Conservation (phyloP, 1,139 yeast genomes). For the Zygotorulaspora mrakii region DNA sequence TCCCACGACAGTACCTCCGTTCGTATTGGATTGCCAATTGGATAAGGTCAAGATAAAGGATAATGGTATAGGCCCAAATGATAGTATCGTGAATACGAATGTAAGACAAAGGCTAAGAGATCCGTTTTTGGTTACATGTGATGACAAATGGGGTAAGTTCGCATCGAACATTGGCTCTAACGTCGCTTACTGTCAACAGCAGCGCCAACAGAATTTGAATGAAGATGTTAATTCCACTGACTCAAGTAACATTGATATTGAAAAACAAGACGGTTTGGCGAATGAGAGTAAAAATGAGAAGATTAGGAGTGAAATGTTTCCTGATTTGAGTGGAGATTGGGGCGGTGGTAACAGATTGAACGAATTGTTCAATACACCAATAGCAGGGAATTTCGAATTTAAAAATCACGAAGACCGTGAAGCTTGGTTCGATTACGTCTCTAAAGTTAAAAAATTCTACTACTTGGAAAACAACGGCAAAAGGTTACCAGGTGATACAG, state of each 20-base stretch:
- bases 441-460: constrained; percentile 31
- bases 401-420: constrained; percentile 32
- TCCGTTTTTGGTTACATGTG: constrained; percentile 26
- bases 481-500: not conserved
- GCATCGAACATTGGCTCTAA: constrained; percentile 29
- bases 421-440: constrained; percentile 32
- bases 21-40: constrained; percentile 29
- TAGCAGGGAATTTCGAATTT: constrained; percentile 29
- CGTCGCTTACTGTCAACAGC: constrained; percentile 25
- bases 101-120: constrained; percentile 19
- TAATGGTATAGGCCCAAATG: constrained; percentile 4
- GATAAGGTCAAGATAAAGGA: constrained; percentile 11
- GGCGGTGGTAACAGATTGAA: constrained; percentile 65
- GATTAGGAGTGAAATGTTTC: constrained; percentile 26
- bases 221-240: constrained; percentile 8
- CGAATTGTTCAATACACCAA: constrained; percentile 48
- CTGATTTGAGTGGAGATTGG: constrained; percentile 52
- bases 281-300: constrained; percentile 28
- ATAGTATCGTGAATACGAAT: constrained; percentile 9
- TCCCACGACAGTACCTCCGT: constrained; percentile 37
- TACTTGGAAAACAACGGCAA: constrained; percentile 14
- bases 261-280: constrained; percentile 22
- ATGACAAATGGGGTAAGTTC: constrained; percentile 29
- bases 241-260: constrained; percentile 9
- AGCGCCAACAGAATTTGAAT: constrained; percentile 11